Evolutionary conservation across 2,329 filamentous ascomycete genomes (phyloP).

Genomic region (Trichophyton equinum): DNA sequence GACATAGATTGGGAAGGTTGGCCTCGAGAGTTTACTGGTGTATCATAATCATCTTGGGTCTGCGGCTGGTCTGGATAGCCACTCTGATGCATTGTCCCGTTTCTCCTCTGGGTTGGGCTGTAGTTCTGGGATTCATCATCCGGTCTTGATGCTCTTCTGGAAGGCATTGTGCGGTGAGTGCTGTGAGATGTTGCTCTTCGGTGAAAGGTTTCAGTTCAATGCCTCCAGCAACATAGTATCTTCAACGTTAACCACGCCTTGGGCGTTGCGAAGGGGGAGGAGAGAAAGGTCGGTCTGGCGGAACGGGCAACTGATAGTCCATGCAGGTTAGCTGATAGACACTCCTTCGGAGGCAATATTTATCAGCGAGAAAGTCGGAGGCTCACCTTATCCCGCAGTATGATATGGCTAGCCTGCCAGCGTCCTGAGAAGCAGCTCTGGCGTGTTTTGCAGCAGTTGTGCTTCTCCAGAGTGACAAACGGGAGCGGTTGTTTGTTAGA

Average conservation of each 20-base stretch:
- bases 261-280: not conserved
- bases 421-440: not conserved
- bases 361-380: not conserved
- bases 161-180: not conserved
- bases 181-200: not conserved
- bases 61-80: constrained; percentile 29
- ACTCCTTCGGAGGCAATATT: not conserved
- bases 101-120: not conserved
- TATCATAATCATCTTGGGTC: constrained; percentile 50
- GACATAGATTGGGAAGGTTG: constrained; percentile 31
- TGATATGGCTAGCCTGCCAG: not conserved
- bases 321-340: not conserved
- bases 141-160: not conserved
- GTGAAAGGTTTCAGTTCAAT: not conserved
- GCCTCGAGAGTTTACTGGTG: constrained; percentile 47
- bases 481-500: not conserved
- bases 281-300: not conserved
- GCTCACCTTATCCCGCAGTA: not conserved
- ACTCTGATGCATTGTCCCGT: not conserved
- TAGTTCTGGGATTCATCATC: not conserved
- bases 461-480: not conserved
- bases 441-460: no score
- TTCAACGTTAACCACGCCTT: not conserved
- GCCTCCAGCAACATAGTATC: not conserved
- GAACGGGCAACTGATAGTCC: not conserved